These are phyloP conservation scores for Termitomyces sp. DNA, from an alignment of 1,284 basidiomycete species.

Conservation along the genomic window DNA sequence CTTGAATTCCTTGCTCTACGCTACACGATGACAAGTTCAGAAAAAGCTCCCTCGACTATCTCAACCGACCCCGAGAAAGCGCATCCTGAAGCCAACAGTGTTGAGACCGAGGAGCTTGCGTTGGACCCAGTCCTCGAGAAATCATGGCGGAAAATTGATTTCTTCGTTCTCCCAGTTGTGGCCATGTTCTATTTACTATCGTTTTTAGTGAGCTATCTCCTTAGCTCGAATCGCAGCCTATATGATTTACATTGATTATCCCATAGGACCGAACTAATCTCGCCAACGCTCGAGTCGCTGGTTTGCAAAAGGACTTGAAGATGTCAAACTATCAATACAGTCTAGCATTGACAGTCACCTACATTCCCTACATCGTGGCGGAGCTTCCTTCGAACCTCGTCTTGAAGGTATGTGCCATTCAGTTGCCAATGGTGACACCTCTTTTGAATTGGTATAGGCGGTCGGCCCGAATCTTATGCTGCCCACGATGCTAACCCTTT, in stretches of 20 bases:
- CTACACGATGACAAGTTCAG: background rate
- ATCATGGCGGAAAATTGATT: constrained; percentile 44
- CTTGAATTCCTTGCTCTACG: background rate
- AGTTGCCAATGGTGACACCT: constrained; percentile 17
- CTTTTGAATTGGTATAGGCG: background rate
- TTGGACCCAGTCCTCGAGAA: background rate
- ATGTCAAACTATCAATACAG: constrained; percentile 39
- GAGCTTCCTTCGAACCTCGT: constrained; percentile 59
- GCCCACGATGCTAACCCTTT: constrained; percentile 50
- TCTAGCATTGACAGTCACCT: constrained; percentile 42
- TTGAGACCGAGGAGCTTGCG: background rate
- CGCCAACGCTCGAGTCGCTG: constrained; percentile 11
- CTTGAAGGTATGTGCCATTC: constrained; percentile 36
- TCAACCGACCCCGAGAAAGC: constrained; percentile 12
- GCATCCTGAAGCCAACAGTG: constrained; percentile 5
- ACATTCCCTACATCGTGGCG: constrained; percentile 47
- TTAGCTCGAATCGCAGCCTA: background rate
- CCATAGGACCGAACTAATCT: constrained; percentile 11
- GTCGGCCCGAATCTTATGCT: constrained; percentile 55
- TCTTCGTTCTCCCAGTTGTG: constrained; percentile 42
- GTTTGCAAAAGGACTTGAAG: constrained; percentile 31
- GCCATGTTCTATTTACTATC: constrained; percentile 40
- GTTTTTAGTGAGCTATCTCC: constrained; percentile 26
- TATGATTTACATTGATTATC: background rate
- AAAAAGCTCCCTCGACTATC: constrained; percentile 1